phyloP scores from a whole-genome alignment of 2,329 filamentous ascomycete genomes.

The Passalora sequoiae region DNA sequence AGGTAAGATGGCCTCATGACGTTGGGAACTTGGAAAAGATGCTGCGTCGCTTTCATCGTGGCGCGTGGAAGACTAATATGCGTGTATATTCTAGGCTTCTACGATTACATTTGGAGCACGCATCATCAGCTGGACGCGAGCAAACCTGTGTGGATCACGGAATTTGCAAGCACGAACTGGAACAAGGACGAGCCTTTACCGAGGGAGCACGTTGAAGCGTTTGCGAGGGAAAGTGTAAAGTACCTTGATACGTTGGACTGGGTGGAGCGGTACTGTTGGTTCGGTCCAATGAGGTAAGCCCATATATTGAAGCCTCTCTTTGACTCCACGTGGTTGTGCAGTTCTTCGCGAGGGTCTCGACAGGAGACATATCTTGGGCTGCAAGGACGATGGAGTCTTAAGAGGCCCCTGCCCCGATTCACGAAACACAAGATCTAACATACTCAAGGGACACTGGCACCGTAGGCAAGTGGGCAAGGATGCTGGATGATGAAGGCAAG shows the following conservation, averaged over 20 bases:
- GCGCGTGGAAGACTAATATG: no score
- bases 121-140: conserved; percentile 24
- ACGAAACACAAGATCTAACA: no score
- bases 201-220: conserved; percentile 28
- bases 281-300: conserved; percentile 32
- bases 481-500: conserved; percentile 30
- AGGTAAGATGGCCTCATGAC: no score
- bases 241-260: conserved; percentile 32
- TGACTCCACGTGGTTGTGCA: no score
- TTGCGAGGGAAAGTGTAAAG: conserved; percentile 26
- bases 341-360: no score
- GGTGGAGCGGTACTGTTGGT: conserved; percentile 34
- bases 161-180: conserved; percentile 33
- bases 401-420: no score
- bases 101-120: conserved; percentile 33
- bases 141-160: conserved; percentile 33
- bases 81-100: no score
- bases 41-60: no score
- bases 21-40: no score
- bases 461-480: conserved; percentile 29
- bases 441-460: conserved; percentile 29
- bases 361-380: no score
- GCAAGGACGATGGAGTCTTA: no score
- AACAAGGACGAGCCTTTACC: conserved; percentile 23
- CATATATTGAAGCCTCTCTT: no score